phyloP scores from a whole-genome alignment of 805 yeast species.

The Wickerhamomyces bovis region DNA sequence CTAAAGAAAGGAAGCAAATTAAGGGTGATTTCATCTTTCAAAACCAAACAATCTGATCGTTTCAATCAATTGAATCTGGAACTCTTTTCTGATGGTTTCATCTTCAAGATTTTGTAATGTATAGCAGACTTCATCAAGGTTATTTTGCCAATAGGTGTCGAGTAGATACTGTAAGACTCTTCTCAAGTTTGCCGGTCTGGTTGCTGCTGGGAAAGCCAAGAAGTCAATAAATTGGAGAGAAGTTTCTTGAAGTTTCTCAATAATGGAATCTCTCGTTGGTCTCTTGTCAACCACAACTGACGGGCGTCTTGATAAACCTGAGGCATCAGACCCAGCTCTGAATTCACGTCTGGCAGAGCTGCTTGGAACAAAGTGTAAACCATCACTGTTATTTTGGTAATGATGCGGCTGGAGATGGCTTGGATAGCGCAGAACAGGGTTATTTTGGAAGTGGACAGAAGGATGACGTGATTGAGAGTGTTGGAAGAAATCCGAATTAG shows the following conservation, averaged over 20 bases:
- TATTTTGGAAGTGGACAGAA: constrained; percentile 1
- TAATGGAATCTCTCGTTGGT: constrained; percentile 7
- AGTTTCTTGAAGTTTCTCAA: constrained; percentile 21
- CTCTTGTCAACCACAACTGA: not conserved
- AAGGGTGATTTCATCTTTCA: constrained; percentile 11
- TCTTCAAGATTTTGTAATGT: constrained; percentile 14
- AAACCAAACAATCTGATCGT: constrained; percentile 22
- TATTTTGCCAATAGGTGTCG: constrained; percentile 30
- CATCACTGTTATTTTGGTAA: not conserved
- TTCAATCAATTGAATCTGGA: constrained; percentile 13
- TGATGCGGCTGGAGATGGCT: not conserved
- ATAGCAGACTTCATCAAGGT: constrained; percentile 11
- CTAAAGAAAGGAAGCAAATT: not conserved
- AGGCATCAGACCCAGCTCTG: not conserved
- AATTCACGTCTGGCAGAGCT: not conserved
- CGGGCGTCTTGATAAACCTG: not conserved
- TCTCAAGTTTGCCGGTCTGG: constrained; percentile 26
- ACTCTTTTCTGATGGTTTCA: constrained; percentile 3
- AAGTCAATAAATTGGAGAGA: constrained; percentile 28
- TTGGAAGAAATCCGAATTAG: constrained; percentile 1
- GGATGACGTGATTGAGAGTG: constrained; percentile 1
- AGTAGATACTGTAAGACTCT: constrained; percentile 31
- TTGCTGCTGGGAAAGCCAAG: constrained; percentile 26
- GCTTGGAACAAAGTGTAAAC: not conserved
- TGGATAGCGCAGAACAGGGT: not conserved